Conservation (phyloP, 768 basidiomycete genomes). For the Tylopilus vinaceipallidus region DNA sequence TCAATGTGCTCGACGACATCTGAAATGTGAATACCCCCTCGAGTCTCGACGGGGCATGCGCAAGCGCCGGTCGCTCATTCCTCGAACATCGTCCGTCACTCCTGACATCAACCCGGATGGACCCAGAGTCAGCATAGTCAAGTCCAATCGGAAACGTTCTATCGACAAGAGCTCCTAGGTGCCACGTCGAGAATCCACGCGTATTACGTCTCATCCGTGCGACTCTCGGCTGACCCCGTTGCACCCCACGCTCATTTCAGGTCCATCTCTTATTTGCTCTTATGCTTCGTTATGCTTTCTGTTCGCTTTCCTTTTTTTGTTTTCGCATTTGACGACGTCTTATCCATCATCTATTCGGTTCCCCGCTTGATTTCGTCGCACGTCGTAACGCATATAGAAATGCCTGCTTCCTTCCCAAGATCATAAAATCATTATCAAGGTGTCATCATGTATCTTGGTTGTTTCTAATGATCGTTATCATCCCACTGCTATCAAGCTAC, state of each 20-base stretch:
- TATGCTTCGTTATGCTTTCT: slow-evolving; percentile 28
- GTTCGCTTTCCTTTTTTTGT: slow-evolving; percentile 13
- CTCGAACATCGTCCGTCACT: slow-evolving; percentile 25
- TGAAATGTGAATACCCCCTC: slow-evolving; percentile 68
- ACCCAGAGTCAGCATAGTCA: slow-evolving; percentile 22
- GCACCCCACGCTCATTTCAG: background rate
- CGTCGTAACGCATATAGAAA: slow-evolving; percentile 30
- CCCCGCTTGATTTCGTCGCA: slow-evolving; percentile 16
- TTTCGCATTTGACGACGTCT: slow-evolving; percentile 16
- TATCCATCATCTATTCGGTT: slow-evolving; percentile 34
- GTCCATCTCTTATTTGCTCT: slow-evolving; percentile 8
- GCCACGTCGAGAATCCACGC: background rate
- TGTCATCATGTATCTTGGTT: slow-evolving; percentile 11
- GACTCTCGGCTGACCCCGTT: slow-evolving; percentile 6
- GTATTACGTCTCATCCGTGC: slow-evolving; percentile 7
- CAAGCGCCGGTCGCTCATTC: slow-evolving; percentile 37
- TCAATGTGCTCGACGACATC: slow-evolving; percentile 68
- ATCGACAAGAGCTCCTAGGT: slow-evolving; percentile 25
- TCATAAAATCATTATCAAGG: slow-evolving; percentile 13
- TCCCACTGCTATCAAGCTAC: slow-evolving; percentile 1
- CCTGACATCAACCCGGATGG: slow-evolving; percentile 27
- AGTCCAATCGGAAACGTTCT: slow-evolving; percentile 29
- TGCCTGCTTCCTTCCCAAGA: slow-evolving; percentile 1
- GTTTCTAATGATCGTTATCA: slow-evolving; percentile 17
- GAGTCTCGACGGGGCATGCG: slow-evolving; percentile 72